Evolutionary conservation across 306 rosid species (phyloP).

Genomic region (Purshia tridentata): DNA sequence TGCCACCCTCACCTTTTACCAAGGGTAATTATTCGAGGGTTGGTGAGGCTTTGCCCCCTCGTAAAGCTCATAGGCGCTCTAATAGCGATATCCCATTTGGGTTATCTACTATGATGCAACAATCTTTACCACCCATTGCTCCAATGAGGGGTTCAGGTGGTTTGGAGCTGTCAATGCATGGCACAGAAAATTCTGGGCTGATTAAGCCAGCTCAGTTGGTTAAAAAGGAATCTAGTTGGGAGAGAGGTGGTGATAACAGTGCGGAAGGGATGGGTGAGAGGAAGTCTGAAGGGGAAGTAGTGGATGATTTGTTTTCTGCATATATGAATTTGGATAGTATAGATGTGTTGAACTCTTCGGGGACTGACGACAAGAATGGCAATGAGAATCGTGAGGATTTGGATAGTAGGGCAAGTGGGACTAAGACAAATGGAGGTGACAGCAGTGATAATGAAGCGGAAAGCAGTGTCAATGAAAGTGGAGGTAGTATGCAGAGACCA

Average conservation of each 20-base stretch:
- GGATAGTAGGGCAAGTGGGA: slow-evolving; percentile 94
- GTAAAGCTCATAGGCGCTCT: slow-evolving; percentile 83
- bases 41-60: slow-evolving; percentile 64
- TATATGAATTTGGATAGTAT: slow-evolving; percentile 87
- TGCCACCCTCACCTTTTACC: slow-evolving; percentile 63
- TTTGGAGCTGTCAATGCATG: slow-evolving; percentile 39
- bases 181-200: slow-evolving; percentile 34
- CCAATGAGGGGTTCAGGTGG: slow-evolving; percentile 49
- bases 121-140: slow-evolving; percentile 58
- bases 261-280: slow-evolving; percentile 76
- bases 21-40: slow-evolving; percentile 40
- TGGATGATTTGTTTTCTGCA: slow-evolving; percentile 83
- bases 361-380: slow-evolving; percentile 68
- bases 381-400: slow-evolving; percentile 79
- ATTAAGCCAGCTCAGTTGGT: slow-evolving; percentile 55
- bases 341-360: slow-evolving; percentile 69
- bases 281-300: slow-evolving; percentile 89
- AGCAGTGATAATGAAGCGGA: slow-evolving; percentile 94
- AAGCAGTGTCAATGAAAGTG: slow-evolving; percentile 73
- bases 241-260: slow-evolving; percentile 43
- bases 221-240: slow-evolving; percentile 60
- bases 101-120: slow-evolving; percentile 61
- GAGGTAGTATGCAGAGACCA: slow-evolving; percentile 43
- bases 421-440: slow-evolving; percentile 80
- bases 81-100: slow-evolving; percentile 93